Conservation (phyloP, 192 early-diverging fungal species). For the Backusella australiensis region DNA sequence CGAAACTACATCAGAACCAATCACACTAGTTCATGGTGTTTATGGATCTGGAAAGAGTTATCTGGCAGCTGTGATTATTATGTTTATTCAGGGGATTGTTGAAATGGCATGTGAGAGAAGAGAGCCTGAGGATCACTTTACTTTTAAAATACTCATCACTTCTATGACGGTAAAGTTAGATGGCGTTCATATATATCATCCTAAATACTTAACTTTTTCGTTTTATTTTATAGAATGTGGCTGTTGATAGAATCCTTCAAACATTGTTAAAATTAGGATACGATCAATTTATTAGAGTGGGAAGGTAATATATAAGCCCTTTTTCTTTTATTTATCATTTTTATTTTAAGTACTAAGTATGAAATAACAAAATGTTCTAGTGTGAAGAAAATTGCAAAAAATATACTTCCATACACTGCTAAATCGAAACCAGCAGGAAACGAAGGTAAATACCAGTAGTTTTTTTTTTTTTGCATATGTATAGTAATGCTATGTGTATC, state of each 20-base stretch:
- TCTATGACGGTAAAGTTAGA: constrained; percentile 59
- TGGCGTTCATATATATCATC: background rate
- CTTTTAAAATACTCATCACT: constrained; percentile 56
- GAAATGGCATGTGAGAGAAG: constrained; percentile 28
- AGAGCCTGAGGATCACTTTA: constrained; percentile 26
- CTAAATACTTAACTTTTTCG: background rate
- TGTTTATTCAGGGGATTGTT: constrained; percentile 56
- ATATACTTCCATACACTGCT: constrained; percentile 62
- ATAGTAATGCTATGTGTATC: too few relatives aligned
- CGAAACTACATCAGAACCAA: constrained; percentile 27
- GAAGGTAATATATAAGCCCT: constrained; percentile 22
- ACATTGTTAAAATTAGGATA: constrained; percentile 63
- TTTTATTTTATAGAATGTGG: constrained; percentile 55
- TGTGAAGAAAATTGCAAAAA: constrained; percentile 63
- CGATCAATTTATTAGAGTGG: constrained; percentile 66
- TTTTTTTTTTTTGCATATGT: background rate
- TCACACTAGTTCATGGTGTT: constrained; percentile 50
- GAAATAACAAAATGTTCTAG: constrained; percentile 26
- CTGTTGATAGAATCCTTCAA: constrained; percentile 71
- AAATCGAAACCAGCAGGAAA: constrained; percentile 30
- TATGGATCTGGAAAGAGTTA: constrained; percentile 80
- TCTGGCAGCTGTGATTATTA: constrained; percentile 59
- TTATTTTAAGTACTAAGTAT: too few relatives aligned
- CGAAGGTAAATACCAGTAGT: constrained; percentile 36
- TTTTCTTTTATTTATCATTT: too few relatives aligned